Percentiles rank a stretch among this genome's conserved stretches.
Evolutionary conservation across 2,329 filamentous ascomycete species (phyloP).

Genomic region (Beauveria caledonica): DNA sequence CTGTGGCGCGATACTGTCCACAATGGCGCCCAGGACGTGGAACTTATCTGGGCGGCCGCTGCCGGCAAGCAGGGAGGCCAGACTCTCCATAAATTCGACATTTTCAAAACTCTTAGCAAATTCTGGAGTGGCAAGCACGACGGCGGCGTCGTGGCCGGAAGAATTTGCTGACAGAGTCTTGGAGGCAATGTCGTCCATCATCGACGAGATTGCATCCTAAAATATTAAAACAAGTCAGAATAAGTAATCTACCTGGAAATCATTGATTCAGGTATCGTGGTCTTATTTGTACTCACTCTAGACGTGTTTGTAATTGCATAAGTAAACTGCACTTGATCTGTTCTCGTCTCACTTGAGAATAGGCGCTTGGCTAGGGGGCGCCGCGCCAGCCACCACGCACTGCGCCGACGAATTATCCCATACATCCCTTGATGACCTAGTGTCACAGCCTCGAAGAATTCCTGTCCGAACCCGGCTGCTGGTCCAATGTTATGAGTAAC

Average conservation of each 20-base stretch:
- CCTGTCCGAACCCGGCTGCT: not conserved
- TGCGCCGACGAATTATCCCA: not conserved
- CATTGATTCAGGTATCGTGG: conserved; percentile 4
- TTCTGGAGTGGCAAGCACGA: conserved; percentile 42
- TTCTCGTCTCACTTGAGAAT: conserved; percentile 3
- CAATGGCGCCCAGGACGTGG: conserved; percentile 44
- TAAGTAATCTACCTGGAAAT: conserved; percentile 5
- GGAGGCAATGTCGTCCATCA: conserved; percentile 17
- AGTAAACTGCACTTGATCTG: conserved; percentile 9
- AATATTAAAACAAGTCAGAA: conserved; percentile 11
- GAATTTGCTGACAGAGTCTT: conserved; percentile 22
- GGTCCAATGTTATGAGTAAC: not conserved
- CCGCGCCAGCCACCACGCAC: not conserved
- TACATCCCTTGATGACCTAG: not conserved
- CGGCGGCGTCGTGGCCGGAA: conserved; percentile 31
- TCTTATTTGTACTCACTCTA: not conserved
- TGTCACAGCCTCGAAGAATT: not conserved
- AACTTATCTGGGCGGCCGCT: conserved; percentile 29
- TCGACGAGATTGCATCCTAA: conserved; percentile 14
- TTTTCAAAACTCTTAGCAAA: conserved; percentile 42
- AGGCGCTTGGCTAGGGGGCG: not conserved
- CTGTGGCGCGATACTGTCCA: conserved; percentile 43
- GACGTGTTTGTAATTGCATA: conserved; percentile 9
- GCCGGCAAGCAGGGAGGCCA: conserved; percentile 40
- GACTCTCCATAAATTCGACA: conserved; percentile 30